Base-by-base conservation (phyloP, 768 basidiomycete species). In the Boletus pseudo-olivaceus region DNA sequence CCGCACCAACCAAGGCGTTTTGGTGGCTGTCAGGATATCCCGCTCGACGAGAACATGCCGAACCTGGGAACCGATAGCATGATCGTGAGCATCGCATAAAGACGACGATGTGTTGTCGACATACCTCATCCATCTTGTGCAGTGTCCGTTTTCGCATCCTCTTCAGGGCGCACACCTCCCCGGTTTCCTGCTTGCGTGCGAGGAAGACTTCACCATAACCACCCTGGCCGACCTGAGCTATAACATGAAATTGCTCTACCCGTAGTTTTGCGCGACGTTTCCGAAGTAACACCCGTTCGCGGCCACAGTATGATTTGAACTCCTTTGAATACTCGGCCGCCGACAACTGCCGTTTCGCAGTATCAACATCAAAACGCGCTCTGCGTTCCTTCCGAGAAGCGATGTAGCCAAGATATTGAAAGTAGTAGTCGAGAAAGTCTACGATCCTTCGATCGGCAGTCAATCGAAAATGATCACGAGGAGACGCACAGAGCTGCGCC, bases 381-480 rank as follows among this genome's bases (percentile, higher is more conserved):
- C 93, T 82, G 26, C 97, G 86, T 43, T 93, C 86, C 68, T 93
- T 94, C 26, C 97, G 84, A 19, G 87, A 73, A 8, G 88, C 83
- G 54, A 98, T 79, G 72, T 98, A 98, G 17, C 92, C 93, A 35
- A 99, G 80, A 1, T 85, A 81, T 67, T 98, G 93, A 69, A 99
- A 99, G 75, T 99, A 99, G 69, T 99, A 98, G 72, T 98, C 96
- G 47, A 97, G 82, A 74, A 98, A 98, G 76, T 91, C 93, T 95
- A 60, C 33, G 51, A 42, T 51, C 47, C 30, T 48, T 59, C 37
- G 38, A 64, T 56, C 53, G 55, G 14, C 19, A 23, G 44, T 32
- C 32, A 58, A 58, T 59, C 60, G 47, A 17, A 30, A 27, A 48
- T 8, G 9, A 52, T 47, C 56, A 47, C 53, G 26, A 54, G 38